Conservation (phyloP, 495 filamentous ascomycete genomes). For the Aspergillus baeticus region DNA sequence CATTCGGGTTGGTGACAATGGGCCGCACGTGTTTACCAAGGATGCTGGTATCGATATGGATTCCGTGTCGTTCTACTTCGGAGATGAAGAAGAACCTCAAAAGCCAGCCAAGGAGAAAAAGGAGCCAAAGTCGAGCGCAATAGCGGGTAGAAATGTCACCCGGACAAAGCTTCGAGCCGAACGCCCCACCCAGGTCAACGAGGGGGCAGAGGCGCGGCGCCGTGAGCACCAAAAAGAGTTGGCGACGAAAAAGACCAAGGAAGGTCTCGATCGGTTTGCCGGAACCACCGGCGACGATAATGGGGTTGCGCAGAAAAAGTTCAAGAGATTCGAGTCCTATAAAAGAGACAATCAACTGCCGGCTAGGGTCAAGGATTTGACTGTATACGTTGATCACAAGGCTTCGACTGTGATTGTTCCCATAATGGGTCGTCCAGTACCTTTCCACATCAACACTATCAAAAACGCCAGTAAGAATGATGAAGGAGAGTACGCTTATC, state of each 20-base stretch:
- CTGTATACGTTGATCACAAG: conserved; percentile 86
- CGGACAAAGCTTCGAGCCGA: conserved; percentile 92
- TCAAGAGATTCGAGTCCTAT: conserved; percentile 98
- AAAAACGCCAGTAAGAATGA: conserved; percentile 96
- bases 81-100: conserved; percentile 75
- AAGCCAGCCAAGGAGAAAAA: conserved; percentile 68
- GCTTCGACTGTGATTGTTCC: conserved; percentile 88
- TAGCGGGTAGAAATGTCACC: conserved; percentile 88
- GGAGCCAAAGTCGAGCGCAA: conserved; percentile 75
- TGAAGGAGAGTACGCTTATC: conserved; percentile 88
- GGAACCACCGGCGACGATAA: conserved; percentile 79
- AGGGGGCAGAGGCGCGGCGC: conserved; percentile 83
- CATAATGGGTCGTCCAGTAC: conserved; percentile 96
- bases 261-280: conserved; percentile 80
- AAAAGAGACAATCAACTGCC: conserved; percentile 97
- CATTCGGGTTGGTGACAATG: conserved; percentile 75
- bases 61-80: conserved; percentile 95
- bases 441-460: conserved; percentile 98
- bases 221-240: conserved; percentile 93
- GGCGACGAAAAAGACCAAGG: conserved; percentile 79
- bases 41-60: conserved; percentile 88
- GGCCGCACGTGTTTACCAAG: conserved; percentile 83
- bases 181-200: conserved; percentile 77
- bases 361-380: conserved; percentile 73
- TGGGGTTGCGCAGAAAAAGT: conserved; percentile 89